Evolutionary conservation across 2,329 filamentous ascomycete genomes (phyloP).

Genomic region (Pseudocercospora ulei): DNA sequence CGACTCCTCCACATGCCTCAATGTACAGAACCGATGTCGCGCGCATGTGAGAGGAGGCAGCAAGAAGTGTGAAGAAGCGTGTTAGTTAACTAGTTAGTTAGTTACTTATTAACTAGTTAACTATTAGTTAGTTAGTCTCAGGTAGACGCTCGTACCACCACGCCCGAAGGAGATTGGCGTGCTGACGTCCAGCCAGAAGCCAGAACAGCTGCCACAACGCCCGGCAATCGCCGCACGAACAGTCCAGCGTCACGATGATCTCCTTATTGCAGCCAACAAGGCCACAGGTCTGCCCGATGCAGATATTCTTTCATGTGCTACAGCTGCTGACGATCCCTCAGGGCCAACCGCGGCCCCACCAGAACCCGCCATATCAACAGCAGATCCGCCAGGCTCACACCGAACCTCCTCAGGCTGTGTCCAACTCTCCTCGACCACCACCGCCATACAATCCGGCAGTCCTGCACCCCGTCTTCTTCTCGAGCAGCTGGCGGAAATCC

Average conservation of each 20-base stretch:
- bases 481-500: slow-evolving; percentile 50
- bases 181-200: too few species aligned
- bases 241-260: slow-evolving; percentile 13
- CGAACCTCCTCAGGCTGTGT: slow-evolving; percentile 26
- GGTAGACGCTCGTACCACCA: too few species aligned
- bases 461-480: slow-evolving; percentile 69
- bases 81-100: too few species aligned
- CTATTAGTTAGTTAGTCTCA: too few species aligned
- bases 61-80: background rate
- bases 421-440: slow-evolving; percentile 5
- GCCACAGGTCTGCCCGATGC: slow-evolving; percentile 14
- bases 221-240: too few species aligned
- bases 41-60: background rate
- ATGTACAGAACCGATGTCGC: background rate
- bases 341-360: slow-evolving; percentile 12
- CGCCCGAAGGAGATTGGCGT: too few species aligned
- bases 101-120: too few species aligned
- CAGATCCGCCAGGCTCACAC: slow-evolving; percentile 27
- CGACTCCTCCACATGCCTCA: slow-evolving; percentile 16
- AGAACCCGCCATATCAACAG: slow-evolving; percentile 26
- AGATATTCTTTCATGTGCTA: background rate
- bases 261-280: slow-evolving; percentile 15
- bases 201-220: too few species aligned
- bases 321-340: slow-evolving; percentile 8
- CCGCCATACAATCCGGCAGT: slow-evolving; percentile 48